phyloP scores from a whole-genome alignment of 1,139 yeast genomes.

The Kodamaea plutei region DNA sequence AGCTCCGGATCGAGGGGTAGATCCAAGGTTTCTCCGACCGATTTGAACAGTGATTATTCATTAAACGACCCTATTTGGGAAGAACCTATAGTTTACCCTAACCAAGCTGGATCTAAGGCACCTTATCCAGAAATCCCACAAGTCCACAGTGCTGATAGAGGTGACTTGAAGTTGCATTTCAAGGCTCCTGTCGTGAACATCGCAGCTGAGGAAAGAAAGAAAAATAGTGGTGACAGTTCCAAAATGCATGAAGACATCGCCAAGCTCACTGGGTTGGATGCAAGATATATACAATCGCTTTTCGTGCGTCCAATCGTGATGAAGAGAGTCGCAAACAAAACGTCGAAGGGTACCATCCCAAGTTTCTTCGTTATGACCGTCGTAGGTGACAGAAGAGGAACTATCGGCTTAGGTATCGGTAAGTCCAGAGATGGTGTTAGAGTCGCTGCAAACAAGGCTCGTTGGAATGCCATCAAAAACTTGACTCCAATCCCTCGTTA shows the following conservation, averaged over 20 bases:
- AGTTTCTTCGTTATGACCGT: constrained; percentile 83
- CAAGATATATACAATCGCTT: constrained; percentile 59
- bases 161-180: constrained; percentile 38
- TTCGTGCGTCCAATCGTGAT: constrained; percentile 63
- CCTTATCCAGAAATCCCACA: constrained; percentile 45
- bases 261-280: constrained; percentile 71
- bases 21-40: constrained; percentile 32
- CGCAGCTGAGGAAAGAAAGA: constrained; percentile 11
- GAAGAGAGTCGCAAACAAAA: constrained; percentile 88
- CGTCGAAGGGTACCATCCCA: constrained; percentile 88
- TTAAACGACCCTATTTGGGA: constrained; percentile 42
- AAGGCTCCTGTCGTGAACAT: constrained; percentile 16
- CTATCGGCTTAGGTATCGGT: constrained; percentile 95
- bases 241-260: constrained; percentile 54
- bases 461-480: constrained; percentile 91
- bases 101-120: constrained; percentile 35
- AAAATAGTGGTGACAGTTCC: constrained; percentile 9
- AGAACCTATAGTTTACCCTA: constrained; percentile 45
- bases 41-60: constrained; percentile 27
- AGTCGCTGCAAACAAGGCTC: constrained; percentile 79
- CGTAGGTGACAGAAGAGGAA: constrained; percentile 91
- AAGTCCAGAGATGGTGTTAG: constrained; percentile 77
- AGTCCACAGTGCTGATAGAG: constrained; percentile 37
- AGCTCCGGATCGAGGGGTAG: constrained; percentile 29
- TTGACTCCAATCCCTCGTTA: constrained; percentile 78